Percentiles rank a stretch among this genome's conserved stretches.
phyloP scores from a whole-genome alignment of 164 flowering plant species.

The Vitis riparia region DNA sequence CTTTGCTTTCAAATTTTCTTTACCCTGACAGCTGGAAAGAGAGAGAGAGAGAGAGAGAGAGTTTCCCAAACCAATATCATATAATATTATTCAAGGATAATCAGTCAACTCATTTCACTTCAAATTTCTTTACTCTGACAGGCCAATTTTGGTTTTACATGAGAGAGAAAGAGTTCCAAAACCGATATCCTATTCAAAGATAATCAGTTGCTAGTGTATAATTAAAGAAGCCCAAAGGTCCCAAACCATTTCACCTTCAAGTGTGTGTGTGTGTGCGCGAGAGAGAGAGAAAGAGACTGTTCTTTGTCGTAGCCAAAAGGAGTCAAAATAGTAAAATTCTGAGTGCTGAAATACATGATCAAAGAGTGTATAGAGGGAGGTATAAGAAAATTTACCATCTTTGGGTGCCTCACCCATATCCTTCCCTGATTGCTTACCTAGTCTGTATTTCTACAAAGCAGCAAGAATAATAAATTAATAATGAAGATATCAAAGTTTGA shows the following conservation, averaged over 20 bases:
- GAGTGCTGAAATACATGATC: neutral
- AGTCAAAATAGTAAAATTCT: neutral
- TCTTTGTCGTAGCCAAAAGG: too few species aligned
- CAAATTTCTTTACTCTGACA: neutral
- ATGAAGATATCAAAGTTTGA: neutral
- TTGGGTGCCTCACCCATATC: conserved; percentile 48
- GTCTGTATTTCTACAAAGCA: conserved; percentile 62
- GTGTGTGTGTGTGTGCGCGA: neutral
- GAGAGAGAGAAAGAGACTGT: neutral
- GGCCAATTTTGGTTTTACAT: neutral
- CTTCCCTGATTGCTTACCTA: conserved; percentile 72
- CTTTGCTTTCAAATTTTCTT: too few species aligned
- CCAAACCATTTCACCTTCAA: too few species aligned
- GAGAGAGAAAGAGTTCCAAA: neutral
- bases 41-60: too few species aligned
- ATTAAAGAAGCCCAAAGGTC: neutral
- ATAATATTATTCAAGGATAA: too few species aligned
- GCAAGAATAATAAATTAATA: neutral
- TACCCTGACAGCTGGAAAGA: too few species aligned
- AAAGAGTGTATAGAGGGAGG: neutral
- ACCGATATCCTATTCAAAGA: neutral
- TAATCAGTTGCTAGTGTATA: neutral
- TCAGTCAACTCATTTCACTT: neutral
- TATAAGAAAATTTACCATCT: conserved; percentile 48
- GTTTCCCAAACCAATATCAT: too few species aligned